Percentiles rank a stretch among this genome's conserved stretches.
Evolutionary conservation across 2,329 filamentous ascomycete species (phyloP).

Genomic region (Xenoacremonium recifei): DNA sequence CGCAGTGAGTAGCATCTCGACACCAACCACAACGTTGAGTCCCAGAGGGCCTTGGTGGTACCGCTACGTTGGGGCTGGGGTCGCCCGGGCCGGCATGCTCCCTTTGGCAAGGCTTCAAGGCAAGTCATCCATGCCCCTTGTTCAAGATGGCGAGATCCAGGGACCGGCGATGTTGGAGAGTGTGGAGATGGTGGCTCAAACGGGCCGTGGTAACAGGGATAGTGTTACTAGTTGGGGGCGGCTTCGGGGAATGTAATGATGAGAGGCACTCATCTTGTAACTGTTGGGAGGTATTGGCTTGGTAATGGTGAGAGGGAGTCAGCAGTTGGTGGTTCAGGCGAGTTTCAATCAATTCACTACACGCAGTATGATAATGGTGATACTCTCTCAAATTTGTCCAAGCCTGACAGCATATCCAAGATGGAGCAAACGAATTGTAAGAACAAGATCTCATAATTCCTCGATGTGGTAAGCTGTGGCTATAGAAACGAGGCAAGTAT

Average conservation of each 20-base stretch:
- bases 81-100: not conserved
- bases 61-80: not conserved
- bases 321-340: no score
- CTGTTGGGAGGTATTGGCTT: no score
- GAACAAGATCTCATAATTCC: no score
- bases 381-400: no score
- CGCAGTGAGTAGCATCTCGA: not conserved
- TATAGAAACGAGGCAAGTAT: no score
- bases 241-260: not conserved
- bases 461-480: no score
- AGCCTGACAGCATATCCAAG: no score
- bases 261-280: not conserved
- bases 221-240: not conserved
- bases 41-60: not conserved
- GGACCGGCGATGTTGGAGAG: not conserved
- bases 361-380: no score
- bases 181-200: not conserved
- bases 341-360: no score
- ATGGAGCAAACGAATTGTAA: no score
- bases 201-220: no score
- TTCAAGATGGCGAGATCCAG: not conserved
- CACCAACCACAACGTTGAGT: not conserved
- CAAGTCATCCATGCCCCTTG: not conserved
- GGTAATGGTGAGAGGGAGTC: no score
- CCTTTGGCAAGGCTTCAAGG: not conserved